A percentile compares a stretch with the other conserved stretches of the same genome.
phyloP scores from a whole-genome alignment of 2,329 filamentous ascomycete species.

The Neocucurbitaria cava region DNA sequence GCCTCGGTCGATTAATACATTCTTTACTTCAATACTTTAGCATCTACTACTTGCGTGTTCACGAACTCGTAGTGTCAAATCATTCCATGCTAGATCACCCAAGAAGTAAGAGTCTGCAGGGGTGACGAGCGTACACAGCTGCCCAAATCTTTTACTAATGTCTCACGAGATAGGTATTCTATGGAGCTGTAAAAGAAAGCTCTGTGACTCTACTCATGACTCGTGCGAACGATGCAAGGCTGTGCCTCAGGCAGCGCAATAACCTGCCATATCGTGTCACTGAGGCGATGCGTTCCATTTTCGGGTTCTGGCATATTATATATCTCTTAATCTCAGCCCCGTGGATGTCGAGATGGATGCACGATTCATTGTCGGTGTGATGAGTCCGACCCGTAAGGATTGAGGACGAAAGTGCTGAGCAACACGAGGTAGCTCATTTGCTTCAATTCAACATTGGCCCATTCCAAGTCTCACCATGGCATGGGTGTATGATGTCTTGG shows the following conservation, averaged over 20 bases:
- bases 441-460: conserved; percentile 3
- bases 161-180: too few relatives aligned
- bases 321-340: background rate
- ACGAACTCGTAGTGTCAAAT: too few relatives aligned
- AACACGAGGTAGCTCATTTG: conserved; percentile 7
- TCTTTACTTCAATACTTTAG: too few relatives aligned
- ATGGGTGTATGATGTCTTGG: conserved; percentile 6
- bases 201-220: too few relatives aligned
- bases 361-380: background rate
- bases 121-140: too few relatives aligned
- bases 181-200: too few relatives aligned
- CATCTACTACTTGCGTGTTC: too few relatives aligned
- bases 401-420: conserved; percentile 1
- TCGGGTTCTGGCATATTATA: background rate
- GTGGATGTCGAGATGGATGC: background rate
- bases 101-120: too few relatives aligned
- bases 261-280: background rate
- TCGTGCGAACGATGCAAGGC: too few relatives aligned
- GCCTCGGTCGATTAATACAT: too few relatives aligned
- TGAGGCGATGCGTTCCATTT: background rate
- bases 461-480: background rate
- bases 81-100: too few relatives aligned
- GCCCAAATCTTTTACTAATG: too few relatives aligned
- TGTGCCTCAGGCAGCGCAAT: background rate
- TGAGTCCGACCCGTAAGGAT: conserved; percentile 1